Percentiles rank a stretch among this genome's conserved stretches.
Evolutionary conservation across 1,284 basidiomycete genomes (phyloP).

Genomic region (Cryptococcus sp.): DNA sequence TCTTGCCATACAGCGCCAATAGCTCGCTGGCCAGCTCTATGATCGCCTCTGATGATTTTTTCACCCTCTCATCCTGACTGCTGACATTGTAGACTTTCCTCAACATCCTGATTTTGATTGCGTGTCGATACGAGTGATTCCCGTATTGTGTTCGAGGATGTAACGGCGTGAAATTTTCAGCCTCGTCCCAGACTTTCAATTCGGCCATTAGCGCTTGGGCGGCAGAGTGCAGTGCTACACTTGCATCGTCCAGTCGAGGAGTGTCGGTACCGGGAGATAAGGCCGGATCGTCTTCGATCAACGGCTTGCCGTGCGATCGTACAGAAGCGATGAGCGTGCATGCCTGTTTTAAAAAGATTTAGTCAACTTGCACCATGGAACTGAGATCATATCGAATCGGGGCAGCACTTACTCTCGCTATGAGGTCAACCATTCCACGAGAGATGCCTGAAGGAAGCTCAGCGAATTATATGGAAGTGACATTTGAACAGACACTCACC

Average conservation of each 20-base stretch:
- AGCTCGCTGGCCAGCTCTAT: slow-evolving; percentile 48
- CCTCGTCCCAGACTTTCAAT: slow-evolving; percentile 45
- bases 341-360: slow-evolving; percentile 11
- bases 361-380: not conserved
- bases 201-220: slow-evolving; percentile 43
- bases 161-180: slow-evolving; percentile 43
- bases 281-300: slow-evolving; percentile 2
- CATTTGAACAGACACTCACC: slow-evolving; percentile 22
- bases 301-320: slow-evolving; percentile 17
- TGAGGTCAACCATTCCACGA: slow-evolving; percentile 46
- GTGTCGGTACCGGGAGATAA: not conserved
- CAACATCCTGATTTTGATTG: slow-evolving; percentile 42
- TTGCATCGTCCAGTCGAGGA: slow-evolving; percentile 3
- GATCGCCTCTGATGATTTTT: slow-evolving; percentile 36
- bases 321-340: slow-evolving; percentile 37
- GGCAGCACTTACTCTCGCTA: slow-evolving; percentile 37
- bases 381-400: not conserved
- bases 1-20: slow-evolving; percentile 42
- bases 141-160: slow-evolving; percentile 48
- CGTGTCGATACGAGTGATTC: slow-evolving; percentile 47
- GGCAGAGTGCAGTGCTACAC: slow-evolving; percentile 9
- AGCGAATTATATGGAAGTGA: not conserved
- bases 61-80: slow-evolving; percentile 40
- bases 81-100: slow-evolving; percentile 42
- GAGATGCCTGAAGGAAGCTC: slow-evolving; percentile 29